Percentiles rank a stretch among this genome's conserved stretches.
Evolutionary conservation across 352 stramenopile genomes (phyloP).

Genomic region (Phytopythium delawarense): DNA sequence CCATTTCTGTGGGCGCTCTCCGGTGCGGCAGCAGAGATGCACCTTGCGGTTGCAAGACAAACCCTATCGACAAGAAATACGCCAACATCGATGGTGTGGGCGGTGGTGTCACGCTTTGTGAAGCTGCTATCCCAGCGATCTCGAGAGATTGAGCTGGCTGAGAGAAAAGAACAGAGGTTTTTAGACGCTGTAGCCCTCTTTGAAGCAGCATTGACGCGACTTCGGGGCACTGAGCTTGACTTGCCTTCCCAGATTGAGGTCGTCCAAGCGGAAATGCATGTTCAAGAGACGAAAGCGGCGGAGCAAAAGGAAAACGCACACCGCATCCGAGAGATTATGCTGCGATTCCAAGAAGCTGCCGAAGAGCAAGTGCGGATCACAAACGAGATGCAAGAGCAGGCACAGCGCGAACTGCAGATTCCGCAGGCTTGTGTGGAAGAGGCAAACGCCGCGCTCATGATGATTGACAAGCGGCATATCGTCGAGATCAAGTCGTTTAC

Average conservation of each 20-base stretch:
- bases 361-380: constrained; percentile 63
- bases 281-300: constrained; percentile 17
- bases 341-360: constrained; percentile 46
- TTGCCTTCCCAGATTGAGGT: constrained; percentile 16
- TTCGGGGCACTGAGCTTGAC: constrained; percentile 18
- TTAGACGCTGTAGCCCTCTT: constrained; percentile 18
- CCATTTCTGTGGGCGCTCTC: constrained; percentile 34
- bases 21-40: constrained; percentile 25
- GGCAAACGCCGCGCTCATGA: constrained; percentile 49
- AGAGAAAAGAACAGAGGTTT: constrained; percentile 18
- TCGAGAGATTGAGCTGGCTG: constrained; percentile 14
- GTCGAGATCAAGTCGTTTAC: constrained; percentile 85
- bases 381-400: constrained; percentile 55
- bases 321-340: constrained; percentile 50
- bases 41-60: constrained; percentile 13
- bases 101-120: constrained; percentile 15
- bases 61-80: neutral
- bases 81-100: constrained; percentile 10
- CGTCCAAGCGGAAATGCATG: constrained; percentile 22
- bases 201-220: constrained; percentile 14
- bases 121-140: constrained; percentile 19
- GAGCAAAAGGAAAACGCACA: constrained; percentile 45
- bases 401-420: constrained; percentile 50
- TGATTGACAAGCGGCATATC: constrained; percentile 72
- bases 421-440: constrained; percentile 65